Conservation (phyloP, 768 basidiomycete genomes). For the Asterophora parasitica region DNA sequence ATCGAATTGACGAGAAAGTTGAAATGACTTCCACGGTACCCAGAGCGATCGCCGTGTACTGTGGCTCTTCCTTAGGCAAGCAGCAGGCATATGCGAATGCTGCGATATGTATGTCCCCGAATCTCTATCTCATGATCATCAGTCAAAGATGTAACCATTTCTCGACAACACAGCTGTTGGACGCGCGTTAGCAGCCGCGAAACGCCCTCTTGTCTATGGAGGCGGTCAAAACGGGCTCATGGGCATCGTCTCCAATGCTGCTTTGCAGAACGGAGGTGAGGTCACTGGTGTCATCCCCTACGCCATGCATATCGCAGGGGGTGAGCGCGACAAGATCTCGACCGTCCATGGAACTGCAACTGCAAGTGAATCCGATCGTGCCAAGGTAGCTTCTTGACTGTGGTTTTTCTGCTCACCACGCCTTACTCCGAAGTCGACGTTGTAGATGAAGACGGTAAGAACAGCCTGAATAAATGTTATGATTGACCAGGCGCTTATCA, state of each 20-base stretch:
- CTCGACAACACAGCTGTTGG: constrained; percentile 54
- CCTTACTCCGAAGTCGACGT: not conserved
- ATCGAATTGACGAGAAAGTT: no score
- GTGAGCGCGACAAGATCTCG: constrained; percentile 49
- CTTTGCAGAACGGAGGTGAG: constrained; percentile 59
- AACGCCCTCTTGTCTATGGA: constrained; percentile 77
- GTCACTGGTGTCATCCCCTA: constrained; percentile 77
- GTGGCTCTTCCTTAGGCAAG: constrained; percentile 70
- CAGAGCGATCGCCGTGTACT: constrained; percentile 67
- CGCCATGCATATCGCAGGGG: constrained; percentile 66
- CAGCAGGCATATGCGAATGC: constrained; percentile 58
- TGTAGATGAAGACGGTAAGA: constrained; percentile 14
- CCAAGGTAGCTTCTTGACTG: constrained; percentile 18
- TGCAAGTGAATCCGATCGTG: constrained; percentile 20
- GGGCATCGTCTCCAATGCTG: constrained; percentile 72
- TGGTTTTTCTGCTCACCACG: not conserved
- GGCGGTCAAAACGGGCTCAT: constrained; percentile 83
- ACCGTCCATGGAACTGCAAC: constrained; percentile 17
- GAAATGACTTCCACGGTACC: not conserved
- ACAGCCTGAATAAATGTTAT: not conserved
- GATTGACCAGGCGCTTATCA: not conserved
- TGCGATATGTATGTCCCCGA: constrained; percentile 55
- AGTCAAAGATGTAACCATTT: not conserved
- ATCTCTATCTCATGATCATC: not conserved
- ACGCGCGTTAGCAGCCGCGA: constrained; percentile 55